These are phyloP conservation scores for Osmozyma mogii DNA, from an alignment of 805 yeast genomes.

Conservation along the genomic window DNA sequence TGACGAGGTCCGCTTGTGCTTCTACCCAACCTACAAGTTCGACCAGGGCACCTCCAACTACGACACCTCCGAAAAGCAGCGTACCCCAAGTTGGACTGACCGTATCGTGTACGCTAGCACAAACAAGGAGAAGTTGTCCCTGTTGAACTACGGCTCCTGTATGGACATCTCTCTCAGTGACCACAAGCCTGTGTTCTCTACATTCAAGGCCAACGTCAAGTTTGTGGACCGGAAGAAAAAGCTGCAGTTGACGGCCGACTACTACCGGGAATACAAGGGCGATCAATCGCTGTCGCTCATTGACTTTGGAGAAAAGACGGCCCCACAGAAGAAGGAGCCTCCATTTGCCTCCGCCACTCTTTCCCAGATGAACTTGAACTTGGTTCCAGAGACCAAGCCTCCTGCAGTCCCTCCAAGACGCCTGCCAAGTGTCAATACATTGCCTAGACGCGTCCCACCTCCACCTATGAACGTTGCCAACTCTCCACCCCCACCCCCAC, in stretches of 20 bases:
- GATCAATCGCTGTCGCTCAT: slow-evolving; percentile 14
- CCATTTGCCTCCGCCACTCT: slow-evolving; percentile 22
- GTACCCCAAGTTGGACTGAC: slow-evolving; percentile 97
- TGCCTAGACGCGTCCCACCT: slow-evolving; percentile 25
- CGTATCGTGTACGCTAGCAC: slow-evolving; percentile 63
- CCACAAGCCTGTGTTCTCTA: slow-evolving; percentile 88
- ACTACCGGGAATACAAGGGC: slow-evolving; percentile 22
- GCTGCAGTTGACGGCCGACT: slow-evolving; percentile 16
- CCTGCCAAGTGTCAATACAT: slow-evolving; percentile 2
- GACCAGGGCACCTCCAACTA: slow-evolving; percentile 76
- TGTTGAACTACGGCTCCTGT: slow-evolving; percentile 61
- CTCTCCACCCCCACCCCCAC: slow-evolving; percentile 6
- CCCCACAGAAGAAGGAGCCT: no score
- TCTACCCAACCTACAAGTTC: slow-evolving; percentile 87
- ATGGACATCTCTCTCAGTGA: slow-evolving; percentile 63
- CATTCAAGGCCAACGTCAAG: slow-evolving; percentile 58
- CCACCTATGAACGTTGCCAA: slow-evolving; percentile 15
- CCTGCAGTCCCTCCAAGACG: slow-evolving; percentile 12
- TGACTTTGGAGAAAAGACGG: slow-evolving; percentile 2
- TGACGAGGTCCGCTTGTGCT: slow-evolving; percentile 66
- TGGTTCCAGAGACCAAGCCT: slow-evolving; percentile 16
- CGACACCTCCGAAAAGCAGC: slow-evolving; percentile 85
- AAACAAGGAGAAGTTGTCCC: slow-evolving; percentile 32
- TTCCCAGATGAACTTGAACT: slow-evolving; percentile 26
- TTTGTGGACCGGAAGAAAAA: slow-evolving; percentile 47